Evolutionary conservation across 108 stramenopile genomes (phyloP), one percentile per base, ranked within the genome.

Genomic region (Cyclotella sp.): DNA sequence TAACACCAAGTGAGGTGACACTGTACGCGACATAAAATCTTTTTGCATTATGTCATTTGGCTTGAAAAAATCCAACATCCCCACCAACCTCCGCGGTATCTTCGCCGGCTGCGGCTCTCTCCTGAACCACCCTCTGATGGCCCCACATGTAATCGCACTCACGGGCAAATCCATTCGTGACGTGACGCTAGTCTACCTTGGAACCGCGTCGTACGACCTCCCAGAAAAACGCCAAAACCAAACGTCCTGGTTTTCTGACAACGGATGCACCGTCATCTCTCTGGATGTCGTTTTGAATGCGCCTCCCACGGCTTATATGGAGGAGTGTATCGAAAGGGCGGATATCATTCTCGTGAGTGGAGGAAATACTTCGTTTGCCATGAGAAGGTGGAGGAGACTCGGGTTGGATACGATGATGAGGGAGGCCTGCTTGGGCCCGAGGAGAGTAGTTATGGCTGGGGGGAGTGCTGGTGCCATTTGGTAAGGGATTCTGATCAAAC

Each of bases 381-480:
- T 91, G 53, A 82, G 89, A 58, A 80, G 90, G 28, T 95, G 93
- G 93, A 83, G 63, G 34, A 39, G 69, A 0, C 39, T 89, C 0
- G 86, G 87, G 9, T 41, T 94, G 40, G 86, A 84, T 62, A 43
- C 29, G 13, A 58, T 79, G 51, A 63, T 93, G 9, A 54, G 58
- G 15, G 57, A 77, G 15, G 85, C 83, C 0, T 84, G 81, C 2
- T 29, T 67, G 43, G 65, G 75, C 3, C 64, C 77, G 34, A 55
- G 77, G 29, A 65, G 78, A 14, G 68, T 72, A 8, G 88, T 91
- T 14, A 58, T 91, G 29, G 76, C 77, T 39, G 93, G 93, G 24
- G 93, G 93, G 1, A 81, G 78, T 62, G 91, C 91, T 11, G 93
- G 93, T 41, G 93, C 93, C 22, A 90, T 91, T 62, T 90, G 89